These are phyloP conservation scores for Fraxinus sp. DNA, from an alignment of 305 asterid genomes.

Conservation along the genomic window DNA sequence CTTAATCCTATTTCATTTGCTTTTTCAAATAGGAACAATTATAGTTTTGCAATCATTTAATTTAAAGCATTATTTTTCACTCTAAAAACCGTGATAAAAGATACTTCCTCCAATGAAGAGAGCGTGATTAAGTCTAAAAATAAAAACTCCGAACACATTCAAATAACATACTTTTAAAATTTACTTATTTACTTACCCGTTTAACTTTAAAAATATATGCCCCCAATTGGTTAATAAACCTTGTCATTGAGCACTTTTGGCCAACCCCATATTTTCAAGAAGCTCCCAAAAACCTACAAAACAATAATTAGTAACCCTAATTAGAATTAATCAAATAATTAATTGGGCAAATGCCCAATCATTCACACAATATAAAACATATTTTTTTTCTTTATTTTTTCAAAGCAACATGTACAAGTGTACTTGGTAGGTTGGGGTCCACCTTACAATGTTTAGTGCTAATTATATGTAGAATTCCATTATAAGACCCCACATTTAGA, in stretches of 20 bases:
- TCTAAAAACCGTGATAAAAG: neutral
- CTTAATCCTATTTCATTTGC: neutral
- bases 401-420: slow-evolving; percentile 37
- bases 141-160: too few species aligned
- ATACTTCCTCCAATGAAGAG: neutral
- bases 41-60: neutral
- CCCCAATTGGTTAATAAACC: slow-evolving; percentile 25
- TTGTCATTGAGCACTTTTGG: neutral
- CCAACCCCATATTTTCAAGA: neutral
- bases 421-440: slow-evolving; percentile 30
- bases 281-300: neutral
- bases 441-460: slow-evolving; percentile 15
- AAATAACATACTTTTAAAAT: neutral
- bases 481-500: slow-evolving; percentile 22
- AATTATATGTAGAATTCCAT: slow-evolving; percentile 20
- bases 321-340: slow-evolving; percentile 17
- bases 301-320: neutral
- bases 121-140: too few species aligned
- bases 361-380: slow-evolving; percentile 28
- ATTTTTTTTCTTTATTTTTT: neutral
- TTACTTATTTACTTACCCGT: neutral
- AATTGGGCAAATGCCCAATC: slow-evolving; percentile 44
- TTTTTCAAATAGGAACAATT: neutral
- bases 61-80: neutral
- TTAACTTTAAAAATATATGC: neutral